Percentiles rank a stretch among this genome's conserved stretches.
Conservation (phyloP, 495 filamentous ascomycete species). For the Darksidea phi region DNA sequence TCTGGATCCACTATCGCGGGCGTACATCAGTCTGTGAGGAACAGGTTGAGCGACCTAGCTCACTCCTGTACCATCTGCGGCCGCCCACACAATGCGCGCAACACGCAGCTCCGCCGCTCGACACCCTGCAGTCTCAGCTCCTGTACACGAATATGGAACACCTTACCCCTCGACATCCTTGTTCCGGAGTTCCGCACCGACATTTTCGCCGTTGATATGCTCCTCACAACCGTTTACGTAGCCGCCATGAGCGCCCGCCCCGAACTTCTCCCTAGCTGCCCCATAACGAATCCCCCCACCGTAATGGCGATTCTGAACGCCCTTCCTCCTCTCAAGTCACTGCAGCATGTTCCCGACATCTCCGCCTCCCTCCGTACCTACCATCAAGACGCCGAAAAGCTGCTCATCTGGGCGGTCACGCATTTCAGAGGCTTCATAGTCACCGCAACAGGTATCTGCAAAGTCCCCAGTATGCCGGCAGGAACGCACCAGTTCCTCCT, state of each 20-base stretch:
- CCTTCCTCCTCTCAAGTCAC: conserved; percentile 25
- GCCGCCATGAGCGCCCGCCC: conserved; percentile 19
- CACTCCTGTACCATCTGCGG: conserved; percentile 37
- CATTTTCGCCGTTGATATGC: conserved; percentile 27
- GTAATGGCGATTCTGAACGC: conserved; percentile 26
- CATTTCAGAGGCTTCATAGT: conserved; percentile 39
- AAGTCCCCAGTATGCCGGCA: conserved; percentile 36
- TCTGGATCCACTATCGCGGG: conserved; percentile 11
- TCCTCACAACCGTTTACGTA: conserved; percentile 34
- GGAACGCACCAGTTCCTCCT: conserved; percentile 42
- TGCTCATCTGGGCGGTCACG: conserved; percentile 39
- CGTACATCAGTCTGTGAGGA: conserved; percentile 14
- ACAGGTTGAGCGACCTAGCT: conserved; percentile 8
- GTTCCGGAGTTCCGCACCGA: conserved; percentile 30
- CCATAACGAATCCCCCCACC: conserved; percentile 15
- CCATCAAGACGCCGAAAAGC: conserved; percentile 19
- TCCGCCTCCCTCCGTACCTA: conserved; percentile 2
- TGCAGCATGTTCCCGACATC: not conserved
- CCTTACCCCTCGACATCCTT: conserved; percentile 24
- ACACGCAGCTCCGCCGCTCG: conserved; percentile 28
- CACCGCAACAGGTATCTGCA: conserved; percentile 32
- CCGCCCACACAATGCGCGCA: not conserved
- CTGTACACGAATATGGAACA: conserved; percentile 25
- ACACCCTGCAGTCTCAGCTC: conserved; percentile 19
- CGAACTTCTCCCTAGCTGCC: conserved; percentile 37